Evolutionary conservation across 2,329 filamentous ascomycete genomes (phyloP), one percentile per base, ranked within the genome.

Genomic region (Nemania serpens): DNA sequence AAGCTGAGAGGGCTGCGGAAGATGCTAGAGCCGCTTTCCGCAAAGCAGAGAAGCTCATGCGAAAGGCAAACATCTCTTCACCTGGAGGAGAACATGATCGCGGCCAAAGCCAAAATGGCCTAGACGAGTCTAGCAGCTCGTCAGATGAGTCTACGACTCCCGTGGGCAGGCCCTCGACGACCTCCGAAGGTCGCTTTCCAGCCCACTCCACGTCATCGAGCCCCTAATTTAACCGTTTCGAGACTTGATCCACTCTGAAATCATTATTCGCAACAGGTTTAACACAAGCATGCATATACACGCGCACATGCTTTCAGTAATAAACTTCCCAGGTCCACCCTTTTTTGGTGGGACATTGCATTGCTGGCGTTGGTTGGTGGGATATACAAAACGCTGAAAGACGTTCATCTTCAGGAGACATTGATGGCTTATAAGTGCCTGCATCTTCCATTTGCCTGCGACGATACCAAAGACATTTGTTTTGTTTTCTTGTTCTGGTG

Each of bases 1-100:
- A 89, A 62, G 90, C 91, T 1, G 89, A 93, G 72, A 84, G 84
- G 65, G 90, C 89, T 5, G 85, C 85, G 2, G 82, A 85, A 58
- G 82, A 87, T 70, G 86, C 85, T 36, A 76, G 77, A 34, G 72
- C 75, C 50, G 78, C 78, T 6, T 79, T 59, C 52, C 68, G 68
- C 45, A 78, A 77, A 57, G 78, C 78, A 13, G 75, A 77, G 63
- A 79, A 78, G 69, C 73, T 80, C 7, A 66, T 84, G 66, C 78
- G 79, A 55, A 78, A 81, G 63, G 82, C 82, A 11, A 82, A 84
- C 55, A 80, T 84, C 68, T 71, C 75, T 37, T 58, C 69, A 36
- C 70, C 75, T 25, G 49, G 68, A 20, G 53, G 54, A 20, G 47
- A 37, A 15, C 64, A 69, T 37, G 59, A 59, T 53, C 59, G 63